phyloP scores from a whole-genome alignment of 768 basidiomycete genomes.

The Tylopilus balloui region DNA sequence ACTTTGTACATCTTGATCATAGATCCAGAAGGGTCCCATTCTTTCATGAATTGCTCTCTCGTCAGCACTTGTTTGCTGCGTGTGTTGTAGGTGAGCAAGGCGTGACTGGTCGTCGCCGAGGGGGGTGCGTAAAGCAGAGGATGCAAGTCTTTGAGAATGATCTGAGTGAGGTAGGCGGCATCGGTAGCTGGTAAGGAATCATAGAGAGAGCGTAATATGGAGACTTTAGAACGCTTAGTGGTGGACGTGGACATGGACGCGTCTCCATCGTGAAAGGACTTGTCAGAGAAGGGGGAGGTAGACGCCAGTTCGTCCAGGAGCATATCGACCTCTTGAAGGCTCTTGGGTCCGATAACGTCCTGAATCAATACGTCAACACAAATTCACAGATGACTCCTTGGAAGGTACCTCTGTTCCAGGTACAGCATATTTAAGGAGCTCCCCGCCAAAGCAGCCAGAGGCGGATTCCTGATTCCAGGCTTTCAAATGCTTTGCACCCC shows the following conservation, averaged over 20 bases:
- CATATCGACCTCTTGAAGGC: constrained; percentile 49
- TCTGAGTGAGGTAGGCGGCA: constrained; percentile 71
- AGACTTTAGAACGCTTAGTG: constrained; percentile 28
- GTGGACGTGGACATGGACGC: constrained; percentile 27
- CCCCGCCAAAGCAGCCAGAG: constrained; percentile 68
- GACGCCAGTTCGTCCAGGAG: constrained; percentile 75
- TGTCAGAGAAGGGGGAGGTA: constrained; percentile 56
- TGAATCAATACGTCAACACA: constrained; percentile 12
- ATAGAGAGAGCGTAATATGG: constrained; percentile 56
- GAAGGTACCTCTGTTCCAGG: constrained; percentile 35
- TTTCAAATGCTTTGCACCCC: constrained; percentile 27
- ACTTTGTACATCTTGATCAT: constrained; percentile 53
- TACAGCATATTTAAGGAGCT: constrained; percentile 44
- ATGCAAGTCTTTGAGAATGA: constrained; percentile 82
- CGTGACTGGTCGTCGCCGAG: constrained; percentile 39
- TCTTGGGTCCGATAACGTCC: constrained; percentile 30
- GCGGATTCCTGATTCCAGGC: constrained; percentile 40
- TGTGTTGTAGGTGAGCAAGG: constrained; percentile 54
- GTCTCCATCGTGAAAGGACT: constrained; percentile 37
- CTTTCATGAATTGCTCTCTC: constrained; percentile 59
- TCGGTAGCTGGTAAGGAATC: constrained; percentile 56
- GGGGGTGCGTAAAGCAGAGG: constrained; percentile 72
- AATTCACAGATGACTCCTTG: background rate
- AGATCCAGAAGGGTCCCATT: constrained; percentile 60
- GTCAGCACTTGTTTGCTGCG: constrained; percentile 52